Evolutionary conservation across 805 yeast species (phyloP).

Genomic region (Lipomyces sp.): DNA sequence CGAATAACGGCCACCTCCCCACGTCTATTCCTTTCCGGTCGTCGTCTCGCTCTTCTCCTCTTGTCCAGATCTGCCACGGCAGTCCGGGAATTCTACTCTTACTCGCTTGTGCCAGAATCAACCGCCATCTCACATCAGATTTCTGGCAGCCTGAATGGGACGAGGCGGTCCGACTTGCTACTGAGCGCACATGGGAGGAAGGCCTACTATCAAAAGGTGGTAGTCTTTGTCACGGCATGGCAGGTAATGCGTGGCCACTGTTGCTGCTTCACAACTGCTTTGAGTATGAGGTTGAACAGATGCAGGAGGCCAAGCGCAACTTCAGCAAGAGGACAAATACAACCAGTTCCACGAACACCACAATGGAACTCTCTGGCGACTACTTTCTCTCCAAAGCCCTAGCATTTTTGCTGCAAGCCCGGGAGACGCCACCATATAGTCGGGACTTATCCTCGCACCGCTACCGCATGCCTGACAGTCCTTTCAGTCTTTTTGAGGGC

Average conservation of each 20-base stretch:
- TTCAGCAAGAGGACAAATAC: neutral
- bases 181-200: neutral
- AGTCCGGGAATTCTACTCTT: slow-evolving; percentile 1
- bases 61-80: slow-evolving; percentile 5
- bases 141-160: slow-evolving; percentile 8
- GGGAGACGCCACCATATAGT: neutral
- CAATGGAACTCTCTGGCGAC: neutral
- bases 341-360: neutral
- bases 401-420: neutral
- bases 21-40: slow-evolving; percentile 1
- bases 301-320: slow-evolving; percentile 1
- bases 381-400: neutral
- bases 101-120: neutral
- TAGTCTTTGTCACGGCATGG: neutral
- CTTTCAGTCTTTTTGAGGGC: slow-evolving; percentile 3
- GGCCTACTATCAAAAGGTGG: slow-evolving; percentile 7
- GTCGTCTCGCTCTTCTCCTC: slow-evolving; percentile 4
- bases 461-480: neutral
- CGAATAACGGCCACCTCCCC: slow-evolving; percentile 8
- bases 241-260: slow-evolving; percentile 6
- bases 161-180: slow-evolving; percentile 1
- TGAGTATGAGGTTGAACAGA: neutral
- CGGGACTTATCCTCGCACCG: neutral
- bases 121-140: neutral
- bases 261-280: neutral